Percentiles rank a stretch among this genome's conserved stretches.
phyloP scores from a whole-genome alignment of 2,329 filamentous ascomycete species.

The Fusarium buxicola region DNA sequence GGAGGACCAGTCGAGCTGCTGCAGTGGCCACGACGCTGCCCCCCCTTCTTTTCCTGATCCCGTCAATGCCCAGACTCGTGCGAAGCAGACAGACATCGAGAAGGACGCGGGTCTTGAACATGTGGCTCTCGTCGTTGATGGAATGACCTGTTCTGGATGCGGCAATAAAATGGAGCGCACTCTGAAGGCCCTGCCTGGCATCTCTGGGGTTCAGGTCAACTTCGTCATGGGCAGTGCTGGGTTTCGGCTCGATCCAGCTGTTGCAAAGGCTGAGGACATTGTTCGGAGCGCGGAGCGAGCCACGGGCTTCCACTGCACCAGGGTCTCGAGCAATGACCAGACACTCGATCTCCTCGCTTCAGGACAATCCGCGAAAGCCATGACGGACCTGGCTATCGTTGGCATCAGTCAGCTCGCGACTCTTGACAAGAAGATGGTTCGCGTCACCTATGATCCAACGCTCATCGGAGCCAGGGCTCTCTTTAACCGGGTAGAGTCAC shows the following conservation, averaged over 20 bases:
- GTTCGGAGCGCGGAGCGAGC: slow-evolving; percentile 43
- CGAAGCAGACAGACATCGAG: slow-evolving; percentile 41
- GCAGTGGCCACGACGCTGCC: neutral
- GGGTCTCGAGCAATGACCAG: slow-evolving; percentile 44
- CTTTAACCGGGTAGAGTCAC: slow-evolving; percentile 31
- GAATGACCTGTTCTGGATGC: slow-evolving; percentile 54
- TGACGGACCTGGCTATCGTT: slow-evolving; percentile 29
- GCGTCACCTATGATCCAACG: slow-evolving; percentile 51
- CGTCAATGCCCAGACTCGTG: slow-evolving; percentile 3
- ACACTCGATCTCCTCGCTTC: slow-evolving; percentile 47
- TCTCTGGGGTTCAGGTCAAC: slow-evolving; percentile 51
- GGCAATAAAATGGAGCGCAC: slow-evolving; percentile 50
- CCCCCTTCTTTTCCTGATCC: neutral
- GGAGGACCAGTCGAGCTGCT: neutral
- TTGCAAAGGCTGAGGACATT: slow-evolving; percentile 44
- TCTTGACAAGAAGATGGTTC: slow-evolving; percentile 48
- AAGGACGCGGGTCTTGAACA: slow-evolving; percentile 43
- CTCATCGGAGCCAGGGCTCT: slow-evolving; percentile 49
- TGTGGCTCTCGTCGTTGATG: slow-evolving; percentile 47
- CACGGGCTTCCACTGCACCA: slow-evolving; percentile 48
- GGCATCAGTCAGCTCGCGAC: slow-evolving; percentile 45
- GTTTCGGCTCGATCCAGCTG: slow-evolving; percentile 45
- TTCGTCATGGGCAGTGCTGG: slow-evolving; percentile 54
- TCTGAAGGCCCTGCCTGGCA: slow-evolving; percentile 44
- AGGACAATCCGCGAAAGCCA: slow-evolving; percentile 30